Conservation (phyloP, 2,329 filamentous ascomycete species). For the Microcera coccophila region DNA sequence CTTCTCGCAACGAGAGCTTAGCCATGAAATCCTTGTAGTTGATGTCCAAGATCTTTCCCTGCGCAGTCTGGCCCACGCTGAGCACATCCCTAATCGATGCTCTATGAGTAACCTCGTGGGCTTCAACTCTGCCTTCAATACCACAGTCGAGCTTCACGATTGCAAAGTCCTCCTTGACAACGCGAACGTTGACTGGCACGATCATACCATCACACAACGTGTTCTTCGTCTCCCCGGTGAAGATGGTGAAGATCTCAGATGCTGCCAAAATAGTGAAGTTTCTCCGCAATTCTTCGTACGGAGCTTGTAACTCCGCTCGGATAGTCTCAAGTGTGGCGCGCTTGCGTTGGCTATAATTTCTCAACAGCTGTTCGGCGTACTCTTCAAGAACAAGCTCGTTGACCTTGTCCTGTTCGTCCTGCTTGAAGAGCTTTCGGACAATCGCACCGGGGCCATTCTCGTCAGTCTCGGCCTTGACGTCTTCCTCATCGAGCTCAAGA, state of each 20-base stretch:
- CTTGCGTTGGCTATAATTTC: conserved; percentile 89
- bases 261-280: conserved; percentile 66
- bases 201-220: conserved; percentile 88
- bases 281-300: conserved; percentile 89
- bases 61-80: conserved; percentile 75
- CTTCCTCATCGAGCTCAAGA: conserved; percentile 92
- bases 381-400: conserved; percentile 95
- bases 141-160: conserved; percentile 93
- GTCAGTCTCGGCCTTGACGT: conserved; percentile 90
- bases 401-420: conserved; percentile 89
- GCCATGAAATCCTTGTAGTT: conserved; percentile 82
- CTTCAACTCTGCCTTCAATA: conserved; percentile 82
- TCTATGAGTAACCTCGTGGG: conserved; percentile 74
- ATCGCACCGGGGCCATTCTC: conserved; percentile 87
- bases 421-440: conserved; percentile 89
- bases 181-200: conserved; percentile 79
- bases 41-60: conserved; percentile 81
- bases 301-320: conserved; percentile 83
- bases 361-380: conserved; percentile 92
- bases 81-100: conserved; percentile 70
- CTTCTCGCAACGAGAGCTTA: conserved; percentile 80
- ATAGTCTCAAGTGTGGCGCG: conserved; percentile 95
- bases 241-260: conserved; percentile 90
- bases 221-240: conserved; percentile 87
- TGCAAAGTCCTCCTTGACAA: conserved; percentile 87